phyloP scores from a whole-genome alignment of 1,284 basidiomycete genomes.

The Ustilago esculenta region DNA sequence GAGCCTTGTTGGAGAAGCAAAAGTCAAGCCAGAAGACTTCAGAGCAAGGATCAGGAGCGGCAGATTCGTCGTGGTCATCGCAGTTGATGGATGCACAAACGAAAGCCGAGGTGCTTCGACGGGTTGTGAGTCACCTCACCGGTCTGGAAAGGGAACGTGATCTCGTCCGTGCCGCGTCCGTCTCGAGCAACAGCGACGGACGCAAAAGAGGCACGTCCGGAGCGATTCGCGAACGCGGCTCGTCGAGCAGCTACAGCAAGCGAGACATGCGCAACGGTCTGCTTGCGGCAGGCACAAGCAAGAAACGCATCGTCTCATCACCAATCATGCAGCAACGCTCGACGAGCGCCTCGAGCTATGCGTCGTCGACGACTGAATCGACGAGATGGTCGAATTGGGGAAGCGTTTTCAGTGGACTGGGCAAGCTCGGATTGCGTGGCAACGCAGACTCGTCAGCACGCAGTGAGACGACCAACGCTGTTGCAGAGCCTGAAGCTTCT shows the following conservation, averaged over 20 bases:
- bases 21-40: neutral
- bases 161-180: conserved; percentile 39
- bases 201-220: conserved; percentile 29
- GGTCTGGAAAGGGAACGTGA: conserved; percentile 44
- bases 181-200: conserved; percentile 25
- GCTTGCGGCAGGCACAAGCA: conserved; percentile 18
- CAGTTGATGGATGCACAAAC: conserved; percentile 16
- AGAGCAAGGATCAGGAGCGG: too few relatives aligned
- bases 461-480: conserved; percentile 2
- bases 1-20: neutral
- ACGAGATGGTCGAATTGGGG: conserved; percentile 47
- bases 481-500: conserved; percentile 1
- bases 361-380: conserved; percentile 21
- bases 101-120: conserved; percentile 25
- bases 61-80: neutral
- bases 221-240: conserved; percentile 29
- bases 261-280: conserved; percentile 31
- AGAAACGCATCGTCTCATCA: conserved; percentile 33
- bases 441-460: conserved; percentile 8
- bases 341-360: conserved; percentile 28
- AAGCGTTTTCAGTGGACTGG: conserved; percentile 31
- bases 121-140: conserved; percentile 44
- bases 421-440: conserved; percentile 26
- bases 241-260: conserved; percentile 18
- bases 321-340: conserved; percentile 30